Evolutionary conservation across 176 grass and related monocot species (phyloP).

Genomic region (Juncus effusus): DNA sequence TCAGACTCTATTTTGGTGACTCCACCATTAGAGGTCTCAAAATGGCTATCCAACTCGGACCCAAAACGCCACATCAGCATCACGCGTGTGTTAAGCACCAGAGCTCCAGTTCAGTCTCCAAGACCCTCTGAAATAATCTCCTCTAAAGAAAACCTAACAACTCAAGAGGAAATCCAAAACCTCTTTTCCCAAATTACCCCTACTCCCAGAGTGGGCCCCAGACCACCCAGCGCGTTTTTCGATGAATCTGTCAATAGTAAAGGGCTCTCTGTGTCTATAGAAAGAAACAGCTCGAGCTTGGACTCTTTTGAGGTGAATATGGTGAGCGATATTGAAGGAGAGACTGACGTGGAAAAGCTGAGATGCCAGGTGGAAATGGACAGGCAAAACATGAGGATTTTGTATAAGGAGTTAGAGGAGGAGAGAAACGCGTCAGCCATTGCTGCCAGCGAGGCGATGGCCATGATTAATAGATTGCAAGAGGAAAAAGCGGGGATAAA

Average conservation of each 20-base stretch:
- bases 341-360: constrained; percentile 53
- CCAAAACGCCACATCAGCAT: constrained; percentile 24
- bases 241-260: constrained; percentile 57
- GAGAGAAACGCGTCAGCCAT: constrained; percentile 87
- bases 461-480: constrained; percentile 97
- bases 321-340: constrained; percentile 83
- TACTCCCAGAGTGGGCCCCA: constrained; percentile 45
- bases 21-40: not conserved
- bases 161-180: constrained; percentile 72
- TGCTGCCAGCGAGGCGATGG: constrained; percentile 80
- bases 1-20: constrained; percentile 3
- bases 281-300: constrained; percentile 66
- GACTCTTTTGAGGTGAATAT: constrained; percentile 73
- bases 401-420: constrained; percentile 88
- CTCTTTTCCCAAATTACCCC: constrained; percentile 77
- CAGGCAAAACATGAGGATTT: constrained; percentile 65
- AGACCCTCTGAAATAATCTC: constrained; percentile 76
- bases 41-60: not conserved
- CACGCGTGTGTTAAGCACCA: constrained; percentile 21
- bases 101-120: constrained; percentile 38
- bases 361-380: constrained; percentile 73
- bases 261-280: constrained; percentile 77
- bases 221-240: constrained; percentile 50
- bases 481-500: constrained; percentile 91
- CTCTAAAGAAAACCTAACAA: constrained; percentile 65